A percentile compares a stretch with the other conserved stretches of the same genome.
These are phyloP conservation scores for Cytospora paraplurivora DNA, from an alignment of 2,329 filamentous ascomycete genomes.

Conservation along the genomic window DNA sequence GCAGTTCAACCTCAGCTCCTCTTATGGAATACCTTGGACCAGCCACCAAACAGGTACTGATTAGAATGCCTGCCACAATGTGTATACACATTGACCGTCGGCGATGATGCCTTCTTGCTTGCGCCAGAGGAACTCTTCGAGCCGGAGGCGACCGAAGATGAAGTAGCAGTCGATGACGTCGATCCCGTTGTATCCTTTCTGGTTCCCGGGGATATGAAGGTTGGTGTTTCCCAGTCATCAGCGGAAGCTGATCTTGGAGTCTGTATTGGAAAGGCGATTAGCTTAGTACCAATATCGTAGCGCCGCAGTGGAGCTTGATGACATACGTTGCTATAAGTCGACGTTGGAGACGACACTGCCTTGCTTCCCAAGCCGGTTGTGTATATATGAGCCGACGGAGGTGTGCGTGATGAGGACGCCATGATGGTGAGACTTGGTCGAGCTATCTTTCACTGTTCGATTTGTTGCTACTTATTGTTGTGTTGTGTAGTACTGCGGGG, in stretches of 20 bases:
- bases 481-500: not conserved
- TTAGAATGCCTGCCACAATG: constrained; percentile 58
- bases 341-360: constrained; percentile 24
- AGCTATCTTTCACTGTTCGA: not conserved
- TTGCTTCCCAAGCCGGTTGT: constrained; percentile 19
- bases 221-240: not conserved
- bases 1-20: constrained; percentile 27
- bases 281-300: not conserved
- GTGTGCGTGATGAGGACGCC: constrained; percentile 25
- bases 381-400: constrained; percentile 27
- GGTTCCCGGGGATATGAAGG: not conserved
- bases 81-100: constrained; percentile 51
- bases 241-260: constrained; percentile 11
- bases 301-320: not conserved
- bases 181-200: constrained; percentile 23
- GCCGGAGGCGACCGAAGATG: constrained; percentile 12
- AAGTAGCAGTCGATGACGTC: constrained; percentile 13
- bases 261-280: constrained; percentile 8
- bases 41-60: constrained; percentile 54
- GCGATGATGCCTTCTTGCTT: constrained; percentile 26
- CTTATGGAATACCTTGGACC: constrained; percentile 45
- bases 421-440: constrained; percentile 5
- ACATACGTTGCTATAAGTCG: constrained; percentile 29
- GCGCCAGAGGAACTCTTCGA: not conserved
- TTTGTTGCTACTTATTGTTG: not conserved